phyloP scores from a whole-genome alignment of 495 filamentous ascomycete genomes.

The Penicillium coprophilum region DNA sequence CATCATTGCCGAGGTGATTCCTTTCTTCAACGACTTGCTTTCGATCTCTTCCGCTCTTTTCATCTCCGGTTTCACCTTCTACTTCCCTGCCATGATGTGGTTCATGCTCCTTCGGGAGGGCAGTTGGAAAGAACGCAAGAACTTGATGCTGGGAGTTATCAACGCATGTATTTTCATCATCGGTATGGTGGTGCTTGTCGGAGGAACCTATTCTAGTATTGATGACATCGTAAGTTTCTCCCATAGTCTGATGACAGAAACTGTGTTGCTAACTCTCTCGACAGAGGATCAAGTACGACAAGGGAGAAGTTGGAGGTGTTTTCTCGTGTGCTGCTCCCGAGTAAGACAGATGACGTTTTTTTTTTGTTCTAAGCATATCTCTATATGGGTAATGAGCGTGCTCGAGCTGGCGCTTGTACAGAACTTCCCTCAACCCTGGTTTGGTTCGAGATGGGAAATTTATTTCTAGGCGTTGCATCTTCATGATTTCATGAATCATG shows the following conservation, averaged over 20 bases:
- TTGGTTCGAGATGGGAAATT: slow-evolving; percentile 3
- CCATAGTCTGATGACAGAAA: not conserved
- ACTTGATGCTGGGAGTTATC: slow-evolving; percentile 22
- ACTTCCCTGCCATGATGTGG: slow-evolving; percentile 58
- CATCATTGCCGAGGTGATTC: slow-evolving; percentile 67
- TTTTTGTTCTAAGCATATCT: slow-evolving; percentile 1
- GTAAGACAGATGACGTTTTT: slow-evolving; percentile 6
- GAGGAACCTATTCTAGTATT: slow-evolving; percentile 57
- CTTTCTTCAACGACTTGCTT: slow-evolving; percentile 64
- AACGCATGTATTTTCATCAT: slow-evolving; percentile 31
- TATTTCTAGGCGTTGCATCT: slow-evolving; percentile 11
- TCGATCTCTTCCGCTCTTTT: slow-evolving; percentile 53
- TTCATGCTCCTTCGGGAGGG: slow-evolving; percentile 53
- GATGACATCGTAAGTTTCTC: slow-evolving; percentile 55
- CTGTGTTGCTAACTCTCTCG: slow-evolving; percentile 9
- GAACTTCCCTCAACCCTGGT: slow-evolving; percentile 1
- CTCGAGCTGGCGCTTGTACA: slow-evolving; percentile 12
- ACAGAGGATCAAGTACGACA: slow-evolving; percentile 45
- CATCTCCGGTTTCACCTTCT: slow-evolving; percentile 35
- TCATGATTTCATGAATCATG: slow-evolving; percentile 1
- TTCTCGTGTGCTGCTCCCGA: slow-evolving; percentile 44
- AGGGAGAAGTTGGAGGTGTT: slow-evolving; percentile 44
- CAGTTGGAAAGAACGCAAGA: slow-evolving; percentile 37
- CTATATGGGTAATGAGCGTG: not conserved
- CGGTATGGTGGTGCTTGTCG: slow-evolving; percentile 52